Conservation (phyloP, 73 alveolate species). For the Blepharisma japonicum region DNA sequence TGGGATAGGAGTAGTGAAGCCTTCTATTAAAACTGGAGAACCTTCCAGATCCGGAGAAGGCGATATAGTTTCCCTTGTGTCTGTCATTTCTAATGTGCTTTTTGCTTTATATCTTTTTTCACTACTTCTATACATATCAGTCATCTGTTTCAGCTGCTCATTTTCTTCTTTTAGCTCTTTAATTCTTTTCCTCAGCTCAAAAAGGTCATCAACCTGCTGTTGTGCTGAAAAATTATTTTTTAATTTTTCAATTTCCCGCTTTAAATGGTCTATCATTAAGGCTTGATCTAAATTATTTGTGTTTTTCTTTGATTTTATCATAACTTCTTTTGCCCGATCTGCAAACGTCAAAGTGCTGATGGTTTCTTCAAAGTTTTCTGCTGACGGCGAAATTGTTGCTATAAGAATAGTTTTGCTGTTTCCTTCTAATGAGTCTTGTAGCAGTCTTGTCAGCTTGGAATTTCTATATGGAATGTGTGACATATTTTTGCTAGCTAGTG, state of each 20-base stretch:
- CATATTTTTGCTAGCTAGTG: slow-evolving; percentile 69
- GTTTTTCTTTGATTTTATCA: slow-evolving; percentile 47
- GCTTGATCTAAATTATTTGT: slow-evolving; percentile 56
- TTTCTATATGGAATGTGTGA: slow-evolving; percentile 85
- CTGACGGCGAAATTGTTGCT: slow-evolving; percentile 83
- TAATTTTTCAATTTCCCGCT: slow-evolving; percentile 57
- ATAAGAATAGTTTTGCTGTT: slow-evolving; percentile 85
- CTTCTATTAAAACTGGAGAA: neutral
- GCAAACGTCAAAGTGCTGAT: slow-evolving; percentile 87
- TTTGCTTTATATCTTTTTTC: neutral
- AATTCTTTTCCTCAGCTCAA: slow-evolving; percentile 43
- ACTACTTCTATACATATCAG: slow-evolving; percentile 19
- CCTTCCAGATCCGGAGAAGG: neutral
- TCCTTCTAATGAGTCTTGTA: slow-evolving; percentile 89
- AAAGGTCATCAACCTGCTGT: slow-evolving; percentile 41
- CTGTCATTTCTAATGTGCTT: slow-evolving; percentile 7
- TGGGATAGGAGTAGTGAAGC: neutral
- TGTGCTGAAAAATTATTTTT: slow-evolving; percentile 40
- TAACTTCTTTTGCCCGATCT: slow-evolving; percentile 73
- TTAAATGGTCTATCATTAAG: slow-evolving; percentile 48
- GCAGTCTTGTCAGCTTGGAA: slow-evolving; percentile 81
- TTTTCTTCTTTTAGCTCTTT: slow-evolving; percentile 54
- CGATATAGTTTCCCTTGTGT: neutral
- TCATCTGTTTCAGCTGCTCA: slow-evolving; percentile 40
- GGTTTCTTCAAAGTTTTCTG: slow-evolving; percentile 73